Conservation (phyloP, 2,329 filamentous ascomycete species). For the Daldinia sp. region DNA sequence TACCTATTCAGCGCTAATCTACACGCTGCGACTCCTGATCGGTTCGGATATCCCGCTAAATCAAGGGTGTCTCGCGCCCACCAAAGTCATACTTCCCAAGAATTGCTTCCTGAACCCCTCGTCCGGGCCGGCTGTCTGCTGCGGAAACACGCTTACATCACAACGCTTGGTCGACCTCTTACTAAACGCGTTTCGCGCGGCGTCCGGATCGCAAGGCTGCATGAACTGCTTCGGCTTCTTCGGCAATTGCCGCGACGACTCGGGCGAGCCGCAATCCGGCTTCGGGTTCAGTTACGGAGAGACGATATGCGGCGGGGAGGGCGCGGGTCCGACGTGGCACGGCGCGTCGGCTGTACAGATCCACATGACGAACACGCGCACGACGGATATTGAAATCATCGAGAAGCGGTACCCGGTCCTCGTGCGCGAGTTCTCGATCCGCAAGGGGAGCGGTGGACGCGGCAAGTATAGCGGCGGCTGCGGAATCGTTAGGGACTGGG, state of each 20-base stretch:
- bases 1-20: slow-evolving; percentile 51
- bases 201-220: slow-evolving; percentile 80
- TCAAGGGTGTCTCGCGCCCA: slow-evolving; percentile 72
- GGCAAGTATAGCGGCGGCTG: slow-evolving; percentile 74
- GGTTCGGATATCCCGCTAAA: slow-evolving; percentile 80
- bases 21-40: slow-evolving; percentile 69
- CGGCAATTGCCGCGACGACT: slow-evolving; percentile 45
- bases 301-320: slow-evolving; percentile 78
- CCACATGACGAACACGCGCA: slow-evolving; percentile 82
- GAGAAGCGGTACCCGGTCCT: slow-evolving; percentile 77
- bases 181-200: slow-evolving; percentile 48
- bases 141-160: slow-evolving; percentile 44
- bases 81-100: slow-evolving; percentile 45
- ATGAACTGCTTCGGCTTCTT: slow-evolving; percentile 85
- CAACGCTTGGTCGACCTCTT: slow-evolving; percentile 43
- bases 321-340: slow-evolving; percentile 75
- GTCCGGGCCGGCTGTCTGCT: slow-evolving; percentile 43
- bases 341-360: slow-evolving; percentile 76
- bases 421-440: slow-evolving; percentile 71
- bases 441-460: slow-evolving; percentile 67
- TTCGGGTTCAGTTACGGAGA: slow-evolving; percentile 81
- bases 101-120: slow-evolving; percentile 53
- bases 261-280: slow-evolving; percentile 28
- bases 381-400: slow-evolving; percentile 78
- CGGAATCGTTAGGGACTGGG: slow-evolving; percentile 77